Evolutionary conservation across 2,329 filamentous ascomycete genomes (phyloP).

Genomic region (Fusarium paranaense): DNA sequence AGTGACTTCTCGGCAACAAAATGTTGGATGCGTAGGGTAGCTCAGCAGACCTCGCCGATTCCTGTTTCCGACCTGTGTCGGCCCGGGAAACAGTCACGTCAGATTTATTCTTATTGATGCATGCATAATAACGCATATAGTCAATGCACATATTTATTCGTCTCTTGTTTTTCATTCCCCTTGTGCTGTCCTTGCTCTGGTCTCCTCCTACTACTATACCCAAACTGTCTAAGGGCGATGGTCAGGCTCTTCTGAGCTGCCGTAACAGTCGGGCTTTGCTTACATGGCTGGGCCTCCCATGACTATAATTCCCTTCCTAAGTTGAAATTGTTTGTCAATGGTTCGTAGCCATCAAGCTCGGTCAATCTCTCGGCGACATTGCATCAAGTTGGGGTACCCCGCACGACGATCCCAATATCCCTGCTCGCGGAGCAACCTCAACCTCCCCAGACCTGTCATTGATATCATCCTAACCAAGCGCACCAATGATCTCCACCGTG

Average conservation of each 20-base stretch:
- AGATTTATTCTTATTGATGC: not conserved
- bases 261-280: not conserved
- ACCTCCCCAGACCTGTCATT: slow-evolving; percentile 3
- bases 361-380: slow-evolving; percentile 23
- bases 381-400: slow-evolving; percentile 27
- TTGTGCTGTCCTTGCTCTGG: not conserved
- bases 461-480: slow-evolving; percentile 29
- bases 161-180: not conserved
- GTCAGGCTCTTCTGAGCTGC: not conserved
- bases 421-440: slow-evolving; percentile 17
- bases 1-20: not conserved
- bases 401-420: slow-evolving; percentile 35
- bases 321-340: not conserved
- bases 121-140: not conserved
- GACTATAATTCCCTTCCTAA: not conserved
- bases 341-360: not conserved
- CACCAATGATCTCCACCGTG: slow-evolving; percentile 19
- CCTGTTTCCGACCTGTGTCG: not conserved
- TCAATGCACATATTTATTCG: not conserved
- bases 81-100: not conserved
- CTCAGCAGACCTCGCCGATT: not conserved
- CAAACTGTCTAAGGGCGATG: not conserved
- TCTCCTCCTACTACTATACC: not conserved
- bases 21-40: not conserved
- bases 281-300: not conserved